These are phyloP conservation scores for Trichoderma parareesei DNA, from an alignment of 495 filamentous ascomycete genomes.

Conservation along the genomic window DNA sequence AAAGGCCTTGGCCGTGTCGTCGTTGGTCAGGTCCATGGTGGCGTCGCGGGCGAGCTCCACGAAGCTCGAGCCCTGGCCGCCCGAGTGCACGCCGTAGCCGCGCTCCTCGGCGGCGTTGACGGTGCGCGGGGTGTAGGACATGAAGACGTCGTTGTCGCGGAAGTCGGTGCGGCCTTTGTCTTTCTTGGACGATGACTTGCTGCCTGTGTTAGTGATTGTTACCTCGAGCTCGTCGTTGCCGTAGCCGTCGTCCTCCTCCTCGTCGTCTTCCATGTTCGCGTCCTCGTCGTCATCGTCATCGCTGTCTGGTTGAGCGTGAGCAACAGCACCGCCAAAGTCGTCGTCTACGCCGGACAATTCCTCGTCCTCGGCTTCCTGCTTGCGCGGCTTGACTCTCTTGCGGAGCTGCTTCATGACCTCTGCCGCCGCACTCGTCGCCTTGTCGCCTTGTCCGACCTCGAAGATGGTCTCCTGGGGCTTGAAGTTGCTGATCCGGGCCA, in stretches of 20 bases:
- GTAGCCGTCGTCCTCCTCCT: slow-evolving; percentile 43
- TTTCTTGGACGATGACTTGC: slow-evolving; percentile 27
- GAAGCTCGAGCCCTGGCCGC: slow-evolving; percentile 62
- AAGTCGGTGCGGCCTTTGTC: slow-evolving; percentile 40
- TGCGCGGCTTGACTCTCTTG: slow-evolving; percentile 49
- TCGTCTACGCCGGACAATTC: slow-evolving; percentile 24
- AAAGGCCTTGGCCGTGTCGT: slow-evolving; percentile 71
- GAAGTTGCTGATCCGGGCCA: slow-evolving; percentile 77
- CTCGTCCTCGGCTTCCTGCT: slow-evolving; percentile 21
- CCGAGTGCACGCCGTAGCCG: slow-evolving; percentile 86
- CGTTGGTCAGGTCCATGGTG: slow-evolving; percentile 81
- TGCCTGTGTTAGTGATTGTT: slow-evolving; percentile 62
- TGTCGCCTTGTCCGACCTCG: slow-evolving; percentile 70
- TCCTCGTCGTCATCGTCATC: slow-evolving; percentile 20
- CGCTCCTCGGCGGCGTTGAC: slow-evolving; percentile 75
- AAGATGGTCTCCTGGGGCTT: slow-evolving; percentile 90
- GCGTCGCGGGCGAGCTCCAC: slow-evolving; percentile 70
- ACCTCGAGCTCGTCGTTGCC: slow-evolving; percentile 74
- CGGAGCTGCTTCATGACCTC: slow-evolving; percentile 68
- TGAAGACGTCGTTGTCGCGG: slow-evolving; percentile 84
- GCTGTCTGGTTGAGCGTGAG: slow-evolving; percentile 14
- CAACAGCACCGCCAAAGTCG: slow-evolving; percentile 20
- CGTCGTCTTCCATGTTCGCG: slow-evolving; percentile 28
- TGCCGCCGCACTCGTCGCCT: slow-evolving; percentile 57
- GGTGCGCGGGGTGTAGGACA: slow-evolving; percentile 80